Base-by-base conservation (phyloP, 148 eudicot genomes). In the Vaccinium macrocarpon region DNA sequence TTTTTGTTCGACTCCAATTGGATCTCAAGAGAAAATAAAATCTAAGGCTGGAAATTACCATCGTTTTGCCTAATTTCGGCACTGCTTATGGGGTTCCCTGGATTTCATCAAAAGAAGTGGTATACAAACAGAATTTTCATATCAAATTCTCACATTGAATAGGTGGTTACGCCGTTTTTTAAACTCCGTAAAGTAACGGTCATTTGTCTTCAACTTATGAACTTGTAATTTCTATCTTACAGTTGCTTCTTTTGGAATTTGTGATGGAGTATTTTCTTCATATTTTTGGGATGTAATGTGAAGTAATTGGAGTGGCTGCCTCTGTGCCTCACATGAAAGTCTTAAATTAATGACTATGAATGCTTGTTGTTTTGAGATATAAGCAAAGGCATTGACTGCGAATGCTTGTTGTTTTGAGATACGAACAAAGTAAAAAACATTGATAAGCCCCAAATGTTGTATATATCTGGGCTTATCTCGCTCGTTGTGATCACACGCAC, bases 231-330 rank as follows among this genome's bases (percentile, higher is more conserved):
- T 82, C 62, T 70, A 23, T n/a, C 11, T 68, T 81, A 42, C 11
- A 64, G 11, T 27, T 50, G 11, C 38, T 68, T 49, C 49, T 59
- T 71, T 51, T 48, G 38, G 71, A 27, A 18, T 51, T 18, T 16
- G 32, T 51, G 51, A 52, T 32, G 56, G 1, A 2, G 29, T 82
- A 71, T 56, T 42, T 9, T n/a, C 14, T 79, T 5, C 27, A 21
- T 79, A 61, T 48, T 18, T n/a, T 42, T 46, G n/a, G n/a, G 35
- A 9, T 4, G 50, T n/a, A 50, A 35, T 1, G 27, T 48, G 76
- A 27, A 70, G 42, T 64, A 80, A 59, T 38, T 80, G 82, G 4
- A 59, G 32, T 25, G 13, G 76, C 84, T 49, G 46, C 56, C 72
- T 51, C 13, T 61, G 77, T 49, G 46, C 56, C 72, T 51, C 23